Conservation (phyloP, 2,329 filamentous ascomycete genomes). For the Pseudohalonectria lignicola region DNA sequence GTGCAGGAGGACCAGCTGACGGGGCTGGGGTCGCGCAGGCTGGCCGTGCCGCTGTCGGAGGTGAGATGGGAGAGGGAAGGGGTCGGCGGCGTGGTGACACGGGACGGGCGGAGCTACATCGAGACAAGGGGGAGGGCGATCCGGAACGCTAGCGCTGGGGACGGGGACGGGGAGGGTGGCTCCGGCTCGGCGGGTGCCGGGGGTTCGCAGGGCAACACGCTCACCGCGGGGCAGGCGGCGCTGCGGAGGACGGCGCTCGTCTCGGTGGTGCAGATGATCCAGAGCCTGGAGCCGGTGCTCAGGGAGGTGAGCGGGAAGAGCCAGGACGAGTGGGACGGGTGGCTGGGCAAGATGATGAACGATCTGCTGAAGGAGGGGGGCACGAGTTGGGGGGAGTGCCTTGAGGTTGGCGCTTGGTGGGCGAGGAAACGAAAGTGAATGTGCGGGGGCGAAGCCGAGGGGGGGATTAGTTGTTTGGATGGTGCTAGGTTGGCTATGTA, state of each 20-base stretch:
- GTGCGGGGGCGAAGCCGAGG: not conserved
- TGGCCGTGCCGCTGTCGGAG: slow-evolving; percentile 81
- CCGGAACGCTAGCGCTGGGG: slow-evolving; percentile 3
- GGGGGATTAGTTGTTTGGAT: not conserved
- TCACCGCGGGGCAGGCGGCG: slow-evolving; percentile 60
- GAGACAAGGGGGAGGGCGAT: slow-evolving; percentile 22
- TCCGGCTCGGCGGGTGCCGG: slow-evolving; percentile 12
- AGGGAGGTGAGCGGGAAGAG: slow-evolving; percentile 77
- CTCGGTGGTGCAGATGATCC: slow-evolving; percentile 73
- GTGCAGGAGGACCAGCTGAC: slow-evolving; percentile 68
- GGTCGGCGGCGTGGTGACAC: slow-evolving; percentile 50
- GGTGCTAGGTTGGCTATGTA: too few relatives aligned
- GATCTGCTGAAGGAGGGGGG: slow-evolving; percentile 72
- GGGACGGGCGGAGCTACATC: slow-evolving; percentile 48
- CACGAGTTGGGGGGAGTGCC: slow-evolving; percentile 72
- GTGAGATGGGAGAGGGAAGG: slow-evolving; percentile 79
- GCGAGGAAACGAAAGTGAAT: slow-evolving; percentile 54
- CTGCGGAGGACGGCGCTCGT: slow-evolving; percentile 70
- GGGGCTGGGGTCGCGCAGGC: slow-evolving; percentile 60
- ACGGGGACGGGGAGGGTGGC: slow-evolving; percentile 30
- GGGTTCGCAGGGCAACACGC: slow-evolving; percentile 31
- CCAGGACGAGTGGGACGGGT: slow-evolving; percentile 84
- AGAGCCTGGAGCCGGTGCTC: slow-evolving; percentile 72
- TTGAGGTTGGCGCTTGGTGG: slow-evolving; percentile 80
- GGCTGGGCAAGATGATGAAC: slow-evolving; percentile 79